A percentile compares a stretch with the other conserved stretches of the same genome.
These are phyloP conservation scores for Trypanosoma conorhini DNA, from an alignment of 208 protist species.

Conservation along the genomic window DNA sequence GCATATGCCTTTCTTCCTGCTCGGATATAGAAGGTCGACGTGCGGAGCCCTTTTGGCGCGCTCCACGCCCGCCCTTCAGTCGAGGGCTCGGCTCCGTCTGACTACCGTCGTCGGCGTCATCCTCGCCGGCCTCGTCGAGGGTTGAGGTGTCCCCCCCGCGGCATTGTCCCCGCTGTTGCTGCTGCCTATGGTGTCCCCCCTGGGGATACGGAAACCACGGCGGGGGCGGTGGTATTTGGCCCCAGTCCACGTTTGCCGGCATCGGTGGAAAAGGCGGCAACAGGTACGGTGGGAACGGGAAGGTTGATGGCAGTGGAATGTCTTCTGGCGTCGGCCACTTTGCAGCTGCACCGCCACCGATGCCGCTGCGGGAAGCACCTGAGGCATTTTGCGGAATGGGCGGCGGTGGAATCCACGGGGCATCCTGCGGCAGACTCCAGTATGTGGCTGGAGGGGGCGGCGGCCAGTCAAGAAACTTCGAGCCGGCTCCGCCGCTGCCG, in stretches of 20 bases:
- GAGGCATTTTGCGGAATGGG: not conserved
- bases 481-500: not conserved
- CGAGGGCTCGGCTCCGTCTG: not conserved
- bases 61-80: not conserved
- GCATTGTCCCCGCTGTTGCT: constrained; percentile 2
- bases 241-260: not conserved
- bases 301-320: constrained; percentile 58
- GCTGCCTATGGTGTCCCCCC: not conserved
- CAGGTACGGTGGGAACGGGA: constrained; percentile 52
- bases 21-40: constrained; percentile 6
- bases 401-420: constrained; percentile 33
- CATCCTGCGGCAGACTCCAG: constrained; percentile 11
- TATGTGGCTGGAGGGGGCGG: not conserved
- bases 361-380: not conserved
- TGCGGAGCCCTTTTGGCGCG: not conserved
- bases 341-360: not conserved
- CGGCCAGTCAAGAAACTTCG: constrained; percentile 5
- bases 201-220: constrained; percentile 12
- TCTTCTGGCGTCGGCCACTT: constrained; percentile 63
- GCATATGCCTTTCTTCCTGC: constrained; percentile 6
- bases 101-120: not conserved
- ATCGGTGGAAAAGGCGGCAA: constrained; percentile 26
- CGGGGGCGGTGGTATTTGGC: constrained; percentile 14
- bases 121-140: not conserved
- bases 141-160: not conserved